Conservation (phyloP, 1,284 basidiomycete genomes). For the Exobasidium rhododendri region DNA sequence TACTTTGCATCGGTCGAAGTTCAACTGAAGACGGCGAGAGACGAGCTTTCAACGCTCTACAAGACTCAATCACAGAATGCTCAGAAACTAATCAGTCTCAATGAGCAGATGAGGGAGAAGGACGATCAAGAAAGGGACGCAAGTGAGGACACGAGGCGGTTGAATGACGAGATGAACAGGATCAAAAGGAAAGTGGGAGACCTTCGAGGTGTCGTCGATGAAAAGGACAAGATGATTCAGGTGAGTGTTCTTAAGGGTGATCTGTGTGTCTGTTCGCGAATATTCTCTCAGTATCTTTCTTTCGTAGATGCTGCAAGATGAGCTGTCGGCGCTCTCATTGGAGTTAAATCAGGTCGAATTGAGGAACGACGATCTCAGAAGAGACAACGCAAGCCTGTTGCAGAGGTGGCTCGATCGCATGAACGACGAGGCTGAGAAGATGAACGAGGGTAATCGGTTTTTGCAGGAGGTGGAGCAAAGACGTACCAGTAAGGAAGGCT, state of each 20-base stretch:
- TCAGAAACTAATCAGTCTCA: conserved; percentile 84
- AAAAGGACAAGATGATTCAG: conserved; percentile 77
- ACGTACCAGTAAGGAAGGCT: background rate
- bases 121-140: conserved; percentile 76
- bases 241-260: conserved; percentile 59
- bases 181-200: conserved; percentile 57
- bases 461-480: conserved; percentile 12
- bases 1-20: conserved; percentile 87
- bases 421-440: conserved; percentile 84
- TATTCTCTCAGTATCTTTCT: background rate
- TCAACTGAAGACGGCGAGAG: conserved; percentile 82
- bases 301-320: conserved; percentile 81
- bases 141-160: conserved; percentile 70
- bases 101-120: conserved; percentile 85
- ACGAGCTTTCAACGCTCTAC: conserved; percentile 88
- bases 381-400: conserved; percentile 88
- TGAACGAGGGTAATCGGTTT: conserved; percentile 67
- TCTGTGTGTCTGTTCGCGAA: too few species aligned
- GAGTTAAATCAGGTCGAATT: conserved; percentile 85
- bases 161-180: conserved; percentile 68
- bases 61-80: conserved; percentile 95
- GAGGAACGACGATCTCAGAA: conserved; percentile 75
- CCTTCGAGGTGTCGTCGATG: conserved; percentile 74
- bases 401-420: conserved; percentile 65
- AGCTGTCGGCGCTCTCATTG: conserved; percentile 39